Evolutionary conservation across 2,329 filamentous ascomycete species (phyloP).

Genomic region (Macrophomina pseudophaseolina): DNA sequence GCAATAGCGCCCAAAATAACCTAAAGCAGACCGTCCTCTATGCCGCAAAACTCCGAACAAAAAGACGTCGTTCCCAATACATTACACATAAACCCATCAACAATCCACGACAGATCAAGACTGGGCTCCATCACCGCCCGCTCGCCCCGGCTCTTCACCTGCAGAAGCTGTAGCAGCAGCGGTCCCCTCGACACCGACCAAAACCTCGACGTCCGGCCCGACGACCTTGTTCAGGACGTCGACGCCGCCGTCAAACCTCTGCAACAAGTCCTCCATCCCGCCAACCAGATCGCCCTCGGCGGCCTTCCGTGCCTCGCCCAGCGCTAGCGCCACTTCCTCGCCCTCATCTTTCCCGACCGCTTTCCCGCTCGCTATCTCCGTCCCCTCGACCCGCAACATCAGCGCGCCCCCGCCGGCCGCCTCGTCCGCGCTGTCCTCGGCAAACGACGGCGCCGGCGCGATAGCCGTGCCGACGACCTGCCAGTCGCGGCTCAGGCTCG

Average conservation of each 20-base stretch:
- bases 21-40: too few relatives aligned
- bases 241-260: slow-evolving; percentile 43
- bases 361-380: slow-evolving; percentile 41
- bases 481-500: slow-evolving; percentile 77
- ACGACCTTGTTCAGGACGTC: slow-evolving; percentile 43
- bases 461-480: slow-evolving; percentile 63
- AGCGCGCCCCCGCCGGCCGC: slow-evolving; percentile 43
- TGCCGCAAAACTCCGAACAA: neutral
- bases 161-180: neutral
- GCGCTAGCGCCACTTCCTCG: slow-evolving; percentile 26
- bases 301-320: slow-evolving; percentile 38
- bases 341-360: slow-evolving; percentile 28
- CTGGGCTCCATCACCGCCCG: neutral
- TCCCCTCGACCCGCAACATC: slow-evolving; percentile 68
- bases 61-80: neutral
- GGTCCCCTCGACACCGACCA: neutral
- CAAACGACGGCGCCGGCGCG: slow-evolving; percentile 67
- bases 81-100: neutral
- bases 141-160: neutral
- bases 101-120: neutral
- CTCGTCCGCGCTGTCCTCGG: slow-evolving; percentile 44
- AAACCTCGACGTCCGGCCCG: slow-evolving; percentile 25
- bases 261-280: slow-evolving; percentile 44
- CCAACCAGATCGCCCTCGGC: slow-evolving; percentile 42
- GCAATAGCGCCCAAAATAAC: neutral